Percentiles rank a stretch among this genome's conserved stretches.
Evolutionary conservation across 768 basidiomycete genomes (phyloP).

Genomic region (Leccinum rimulosum): DNA sequence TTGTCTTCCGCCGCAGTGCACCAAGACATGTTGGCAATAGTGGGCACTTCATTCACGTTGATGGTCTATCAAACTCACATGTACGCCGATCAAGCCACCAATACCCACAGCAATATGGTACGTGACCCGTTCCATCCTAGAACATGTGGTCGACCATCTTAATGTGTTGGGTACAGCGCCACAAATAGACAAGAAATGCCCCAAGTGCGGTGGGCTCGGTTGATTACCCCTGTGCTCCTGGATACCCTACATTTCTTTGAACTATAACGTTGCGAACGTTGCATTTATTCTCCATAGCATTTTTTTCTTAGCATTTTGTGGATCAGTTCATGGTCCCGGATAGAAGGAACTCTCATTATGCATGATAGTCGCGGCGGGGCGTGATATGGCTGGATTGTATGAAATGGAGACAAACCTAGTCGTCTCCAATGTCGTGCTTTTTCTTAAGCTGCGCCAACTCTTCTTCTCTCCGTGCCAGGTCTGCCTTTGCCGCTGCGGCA

Average conservation of each 20-base stretch:
- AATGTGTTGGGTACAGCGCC: conserved; percentile 41
- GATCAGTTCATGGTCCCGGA: conserved; percentile 4
- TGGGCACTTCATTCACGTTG: conserved; percentile 32
- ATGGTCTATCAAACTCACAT: conserved; percentile 11
- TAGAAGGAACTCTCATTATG: conserved; percentile 11
- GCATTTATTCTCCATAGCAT: conserved; percentile 6
- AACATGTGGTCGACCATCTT: not conserved
- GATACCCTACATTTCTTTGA: conserved; percentile 2
- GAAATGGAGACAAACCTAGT: conserved; percentile 33
- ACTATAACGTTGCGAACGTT: conserved; percentile 4
- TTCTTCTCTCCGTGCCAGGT: conserved; percentile 87
- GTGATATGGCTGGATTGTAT: conserved; percentile 10
- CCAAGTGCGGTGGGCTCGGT: conserved; percentile 29
- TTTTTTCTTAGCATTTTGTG: conserved; percentile 7
- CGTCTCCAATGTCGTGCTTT: conserved; percentile 81
- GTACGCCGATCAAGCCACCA: conserved; percentile 42
- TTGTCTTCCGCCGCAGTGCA: conserved; percentile 53
- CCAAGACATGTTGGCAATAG: conserved; percentile 69
- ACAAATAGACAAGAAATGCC: conserved; percentile 59
- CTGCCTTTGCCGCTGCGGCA: conserved; percentile 89
- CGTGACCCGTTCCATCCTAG: conserved; percentile 17
- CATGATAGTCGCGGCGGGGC: conserved; percentile 2
- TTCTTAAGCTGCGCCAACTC: conserved; percentile 85
- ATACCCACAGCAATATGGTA: conserved; percentile 66
- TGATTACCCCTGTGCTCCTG: conserved; percentile 13